Evolutionary conservation across 148 eudicot species (phyloP).

Genomic region (Amaranthus cruentus): DNA sequence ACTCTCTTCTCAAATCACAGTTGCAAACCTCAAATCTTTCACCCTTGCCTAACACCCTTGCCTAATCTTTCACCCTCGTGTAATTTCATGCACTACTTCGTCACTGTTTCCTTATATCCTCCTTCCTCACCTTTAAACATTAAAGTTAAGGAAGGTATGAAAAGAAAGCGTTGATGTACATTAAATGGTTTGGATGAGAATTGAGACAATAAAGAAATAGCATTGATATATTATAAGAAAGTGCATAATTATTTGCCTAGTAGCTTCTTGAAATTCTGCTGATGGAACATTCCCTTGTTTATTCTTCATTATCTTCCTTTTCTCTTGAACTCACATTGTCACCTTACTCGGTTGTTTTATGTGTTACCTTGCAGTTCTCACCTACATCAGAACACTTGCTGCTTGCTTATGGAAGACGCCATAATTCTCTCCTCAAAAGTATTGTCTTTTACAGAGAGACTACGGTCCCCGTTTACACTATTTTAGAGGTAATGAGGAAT

Average conservation of each 20-base stretch:
- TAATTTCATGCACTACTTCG: too few relatives aligned
- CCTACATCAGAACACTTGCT: slow-evolving; percentile 99
- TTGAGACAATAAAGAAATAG: not conserved
- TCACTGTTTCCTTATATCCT: not conserved
- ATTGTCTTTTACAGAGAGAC: slow-evolving; percentile 88
- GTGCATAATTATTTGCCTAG: not conserved
- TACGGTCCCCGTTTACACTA: slow-evolving; percentile 80
- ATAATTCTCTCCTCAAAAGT: slow-evolving; percentile 90
- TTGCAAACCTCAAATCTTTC: not conserved
- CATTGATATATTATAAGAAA: too few relatives aligned
- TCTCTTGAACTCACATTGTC: not conserved
- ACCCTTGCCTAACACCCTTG: not conserved
- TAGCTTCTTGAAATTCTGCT: not conserved
- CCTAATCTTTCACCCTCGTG: not conserved
- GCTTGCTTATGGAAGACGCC: slow-evolving; percentile 98
- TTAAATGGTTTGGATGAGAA: not conserved
- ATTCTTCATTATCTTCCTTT: not conserved
- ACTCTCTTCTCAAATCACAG: not conserved
- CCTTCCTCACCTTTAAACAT: not conserved
- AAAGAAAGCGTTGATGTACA: not conserved
- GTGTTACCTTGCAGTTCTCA: slow-evolving; percentile 59
- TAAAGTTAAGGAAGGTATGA: not conserved
- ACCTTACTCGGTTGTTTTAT: not conserved
- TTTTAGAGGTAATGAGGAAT: slow-evolving; percentile 64
- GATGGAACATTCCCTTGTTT: not conserved